phyloP scores from a whole-genome alignment of 2,329 filamentous ascomycete genomes.

The Parafenestella ontariensis region DNA sequence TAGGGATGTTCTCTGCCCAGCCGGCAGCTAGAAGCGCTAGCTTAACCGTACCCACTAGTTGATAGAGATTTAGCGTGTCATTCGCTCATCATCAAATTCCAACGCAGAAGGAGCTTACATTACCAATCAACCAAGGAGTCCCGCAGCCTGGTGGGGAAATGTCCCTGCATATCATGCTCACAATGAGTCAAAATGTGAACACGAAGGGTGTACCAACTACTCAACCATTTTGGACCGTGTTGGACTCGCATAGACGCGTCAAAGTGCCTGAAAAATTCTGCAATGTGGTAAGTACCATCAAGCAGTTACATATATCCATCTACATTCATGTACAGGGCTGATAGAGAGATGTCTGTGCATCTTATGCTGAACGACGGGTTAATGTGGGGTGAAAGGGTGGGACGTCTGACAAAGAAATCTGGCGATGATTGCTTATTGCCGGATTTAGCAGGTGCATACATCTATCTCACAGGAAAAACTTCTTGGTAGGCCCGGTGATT shows the following conservation, averaged over 20 bases:
- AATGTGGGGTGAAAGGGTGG: no score
- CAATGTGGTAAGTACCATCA: no score
- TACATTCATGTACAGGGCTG: no score
- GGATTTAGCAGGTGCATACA: not conserved
- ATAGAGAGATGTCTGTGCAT: no score
- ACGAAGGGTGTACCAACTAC: no score
- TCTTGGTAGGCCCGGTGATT: no score
- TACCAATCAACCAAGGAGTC: not conserved
- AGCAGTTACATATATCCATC: no score
- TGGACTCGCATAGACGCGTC: no score
- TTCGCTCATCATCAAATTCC: not conserved
- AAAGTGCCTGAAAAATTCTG: no score
- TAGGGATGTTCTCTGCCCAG: slow-evolving; percentile 6
- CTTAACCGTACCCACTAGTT: not conserved
- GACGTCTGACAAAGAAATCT: not conserved
- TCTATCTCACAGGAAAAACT: no score
- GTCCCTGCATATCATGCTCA: not conserved
- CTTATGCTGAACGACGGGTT: no score
- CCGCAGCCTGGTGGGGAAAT: not conserved
- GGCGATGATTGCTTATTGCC: not conserved
- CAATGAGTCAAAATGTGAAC: not conserved
- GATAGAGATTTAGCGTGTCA: not conserved
- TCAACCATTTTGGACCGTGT: no score
- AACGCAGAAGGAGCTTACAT: not conserved
- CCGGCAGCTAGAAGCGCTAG: not conserved